Base-by-base conservation (phyloP, 139 green algal species). In the Asterochloris sp. region DNA sequence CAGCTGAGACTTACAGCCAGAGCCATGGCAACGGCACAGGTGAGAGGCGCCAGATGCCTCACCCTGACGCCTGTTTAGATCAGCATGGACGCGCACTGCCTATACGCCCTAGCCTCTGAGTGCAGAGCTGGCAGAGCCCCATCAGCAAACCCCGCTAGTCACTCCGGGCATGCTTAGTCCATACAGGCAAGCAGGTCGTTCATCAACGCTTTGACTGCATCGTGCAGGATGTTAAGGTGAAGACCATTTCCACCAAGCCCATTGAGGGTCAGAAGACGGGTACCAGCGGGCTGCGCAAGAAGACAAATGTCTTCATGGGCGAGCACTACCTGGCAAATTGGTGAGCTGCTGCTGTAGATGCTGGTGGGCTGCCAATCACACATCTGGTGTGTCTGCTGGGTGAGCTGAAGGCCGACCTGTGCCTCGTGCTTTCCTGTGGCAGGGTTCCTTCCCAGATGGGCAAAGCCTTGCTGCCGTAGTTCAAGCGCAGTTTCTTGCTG, bases 211-310 rank as follows among this genome's bases (percentile, higher is more conserved):
- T 8, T 12, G 67, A 6, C 67, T 73, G 67, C 67, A 73, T 27
- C 38, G 38, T 76, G 60, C 83, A 87, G 86, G 86, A 69, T 24
- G 79, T 96, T 8, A 76, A 79, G 17, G 89, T 97, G 13, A 95
- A 93, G 73, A 87, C 87, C 19, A 91, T 98, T 62, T 84, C 94
- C 76, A 99, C 97, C 64, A 95, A 95, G 88, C 97, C 97, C 47
- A 98, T 98, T 83, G 95, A 99, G 24, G 97, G 97, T 63, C 97
- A 99, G 90, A 99, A 99, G 92, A 99, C 97, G 6, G 97, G 97
- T 63, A 99, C 97, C 66, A 95, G 86, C 23, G 97, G 97, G 26
- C 92, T 99, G 26, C 92, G 97, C 75, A 99, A 99, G 91, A 98
- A 99, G 89, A 98, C 97, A 24, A 94, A 93, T 78, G 94, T 95